A percentile compares a stretch with the other conserved stretches of the same genome.
phyloP scores from a whole-genome alignment of 2,329 filamentous ascomycete species.

The Sporothrix phasma region DNA sequence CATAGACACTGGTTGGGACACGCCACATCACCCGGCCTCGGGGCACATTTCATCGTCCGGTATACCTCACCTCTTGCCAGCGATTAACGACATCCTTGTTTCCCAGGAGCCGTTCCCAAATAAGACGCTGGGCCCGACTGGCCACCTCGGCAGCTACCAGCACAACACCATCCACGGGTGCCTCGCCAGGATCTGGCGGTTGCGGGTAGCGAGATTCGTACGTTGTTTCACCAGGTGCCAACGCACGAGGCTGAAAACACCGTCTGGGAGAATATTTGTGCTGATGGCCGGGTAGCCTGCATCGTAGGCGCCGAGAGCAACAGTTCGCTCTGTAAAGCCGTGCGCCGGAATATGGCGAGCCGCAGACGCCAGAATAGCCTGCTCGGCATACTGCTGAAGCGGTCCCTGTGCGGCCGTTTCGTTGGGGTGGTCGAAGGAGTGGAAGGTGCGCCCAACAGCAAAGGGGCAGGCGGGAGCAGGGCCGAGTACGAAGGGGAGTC shows the following conservation, averaged over 20 bases:
- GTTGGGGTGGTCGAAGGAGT: slow-evolving; percentile 65
- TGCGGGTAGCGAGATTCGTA: slow-evolving; percentile 41
- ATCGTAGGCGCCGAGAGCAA: slow-evolving; percentile 71
- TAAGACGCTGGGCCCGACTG: slow-evolving; percentile 57
- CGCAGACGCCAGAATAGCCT: slow-evolving; percentile 70
- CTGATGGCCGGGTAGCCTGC: slow-evolving; percentile 81
- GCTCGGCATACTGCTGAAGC: slow-evolving; percentile 61
- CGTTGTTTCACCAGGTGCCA: slow-evolving; percentile 66
- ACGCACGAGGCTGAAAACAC: slow-evolving; percentile 70
- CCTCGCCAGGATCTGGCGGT: slow-evolving; percentile 30
- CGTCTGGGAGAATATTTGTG: slow-evolving; percentile 68
- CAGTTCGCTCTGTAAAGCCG: slow-evolving; percentile 68
- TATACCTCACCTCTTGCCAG: slow-evolving; percentile 69
- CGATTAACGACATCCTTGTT: slow-evolving; percentile 63
- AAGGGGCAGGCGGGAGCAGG: neutral
- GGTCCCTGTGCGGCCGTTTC: slow-evolving; percentile 47
- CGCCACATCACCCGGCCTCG: no score
- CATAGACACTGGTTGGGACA: no score
- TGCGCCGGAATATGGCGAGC: slow-evolving; percentile 66
- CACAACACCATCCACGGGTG: neutral
- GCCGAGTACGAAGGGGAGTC: no score
- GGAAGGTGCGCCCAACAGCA: slow-evolving; percentile 41
- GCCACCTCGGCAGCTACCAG: slow-evolving; percentile 34
- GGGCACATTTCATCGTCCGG: neutral
- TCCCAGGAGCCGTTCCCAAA: slow-evolving; percentile 65